Conservation (phyloP, 2,329 filamentous ascomycete genomes). For the Lasiodiplodia citricola region DNA sequence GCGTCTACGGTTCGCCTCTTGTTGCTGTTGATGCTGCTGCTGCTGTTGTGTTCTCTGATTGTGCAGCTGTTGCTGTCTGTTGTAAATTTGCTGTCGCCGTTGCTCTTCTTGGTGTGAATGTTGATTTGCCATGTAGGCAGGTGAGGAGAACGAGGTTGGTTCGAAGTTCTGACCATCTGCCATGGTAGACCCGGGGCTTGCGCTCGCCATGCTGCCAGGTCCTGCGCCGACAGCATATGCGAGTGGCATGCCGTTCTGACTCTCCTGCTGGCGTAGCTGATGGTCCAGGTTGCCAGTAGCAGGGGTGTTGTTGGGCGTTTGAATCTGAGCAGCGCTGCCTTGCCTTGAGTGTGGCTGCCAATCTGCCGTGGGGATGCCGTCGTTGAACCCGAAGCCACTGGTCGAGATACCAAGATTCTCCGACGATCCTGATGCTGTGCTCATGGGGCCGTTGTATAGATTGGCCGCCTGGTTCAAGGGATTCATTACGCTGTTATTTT, state of each 20-base stretch:
- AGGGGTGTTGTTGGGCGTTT: constrained; percentile 49
- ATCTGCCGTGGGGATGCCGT: constrained; percentile 35
- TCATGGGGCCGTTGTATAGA: constrained; percentile 49
- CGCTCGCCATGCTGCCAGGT: constrained; percentile 61
- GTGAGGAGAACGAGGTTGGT: constrained; percentile 34
- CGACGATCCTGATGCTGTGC: constrained; percentile 17
- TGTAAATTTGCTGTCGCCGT: constrained; percentile 29
- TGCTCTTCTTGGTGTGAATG: constrained; percentile 33
- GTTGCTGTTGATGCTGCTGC: constrained; percentile 24
- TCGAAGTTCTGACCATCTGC: constrained; percentile 44
- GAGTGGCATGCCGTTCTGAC: constrained; percentile 52
- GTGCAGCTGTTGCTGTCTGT: constrained; percentile 36
- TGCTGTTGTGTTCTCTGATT: constrained; percentile 31
- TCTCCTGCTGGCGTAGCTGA: constrained; percentile 41
- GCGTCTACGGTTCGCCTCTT: constrained; percentile 49
- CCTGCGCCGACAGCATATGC: constrained; percentile 68
- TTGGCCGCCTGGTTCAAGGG: constrained; percentile 40
- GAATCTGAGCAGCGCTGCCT: constrained; percentile 49
- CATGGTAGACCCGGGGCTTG: constrained; percentile 62
- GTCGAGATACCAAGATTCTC: constrained; percentile 18
- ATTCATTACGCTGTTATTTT: constrained; percentile 57
- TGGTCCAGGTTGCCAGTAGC: constrained; percentile 42
- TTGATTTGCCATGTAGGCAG: constrained; percentile 43
- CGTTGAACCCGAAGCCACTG: constrained; percentile 22
- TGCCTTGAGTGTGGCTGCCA: constrained; percentile 49